These are phyloP conservation scores for Beta macrorhiza DNA, from an alignment of 179 eudicot genomes.

Conservation along the genomic window DNA sequence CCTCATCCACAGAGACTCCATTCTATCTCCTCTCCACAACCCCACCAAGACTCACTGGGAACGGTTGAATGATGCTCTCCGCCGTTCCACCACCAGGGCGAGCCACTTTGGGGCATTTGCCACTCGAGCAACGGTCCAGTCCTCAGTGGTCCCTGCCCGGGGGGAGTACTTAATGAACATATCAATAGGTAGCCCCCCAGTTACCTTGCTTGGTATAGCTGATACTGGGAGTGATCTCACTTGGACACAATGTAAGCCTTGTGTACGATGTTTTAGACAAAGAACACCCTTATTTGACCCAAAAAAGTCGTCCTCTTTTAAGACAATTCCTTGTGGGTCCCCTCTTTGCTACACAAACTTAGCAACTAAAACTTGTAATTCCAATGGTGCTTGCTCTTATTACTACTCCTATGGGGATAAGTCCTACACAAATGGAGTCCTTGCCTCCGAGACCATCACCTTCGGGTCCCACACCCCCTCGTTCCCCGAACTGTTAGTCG, in stretches of 20 bases:
- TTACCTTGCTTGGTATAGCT: conserved; percentile 39
- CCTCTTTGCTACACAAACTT: conserved; percentile 28
- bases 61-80: conserved; percentile 32
- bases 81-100: conserved; percentile 32
- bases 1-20: conserved; percentile 56
- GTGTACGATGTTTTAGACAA: conserved; percentile 40
- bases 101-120: conserved; percentile 4
- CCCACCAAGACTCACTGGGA: conserved; percentile 33
- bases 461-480: conserved; percentile 25
- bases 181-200: conserved; percentile 49
- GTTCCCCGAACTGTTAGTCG: conserved; percentile 34
- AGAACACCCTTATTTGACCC: conserved; percentile 38
- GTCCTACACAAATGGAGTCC: conserved; percentile 42
- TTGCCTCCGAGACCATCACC: conserved; percentile 49
- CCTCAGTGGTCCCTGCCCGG: conserved; percentile 24
- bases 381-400: conserved; percentile 32
- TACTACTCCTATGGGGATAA: conserved; percentile 39
- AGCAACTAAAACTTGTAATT: conserved; percentile 20
- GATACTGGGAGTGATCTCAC: conserved; percentile 61
- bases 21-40: conserved; percentile 40
- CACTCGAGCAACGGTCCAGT: background rate
- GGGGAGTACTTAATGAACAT: conserved; percentile 58
- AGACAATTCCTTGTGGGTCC: conserved; percentile 32
- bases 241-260: conserved; percentile 59
- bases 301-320: conserved; percentile 34